Base-by-base conservation (phyloP, 768 basidiomycete genomes). In the Ramaria rubella region DNA sequence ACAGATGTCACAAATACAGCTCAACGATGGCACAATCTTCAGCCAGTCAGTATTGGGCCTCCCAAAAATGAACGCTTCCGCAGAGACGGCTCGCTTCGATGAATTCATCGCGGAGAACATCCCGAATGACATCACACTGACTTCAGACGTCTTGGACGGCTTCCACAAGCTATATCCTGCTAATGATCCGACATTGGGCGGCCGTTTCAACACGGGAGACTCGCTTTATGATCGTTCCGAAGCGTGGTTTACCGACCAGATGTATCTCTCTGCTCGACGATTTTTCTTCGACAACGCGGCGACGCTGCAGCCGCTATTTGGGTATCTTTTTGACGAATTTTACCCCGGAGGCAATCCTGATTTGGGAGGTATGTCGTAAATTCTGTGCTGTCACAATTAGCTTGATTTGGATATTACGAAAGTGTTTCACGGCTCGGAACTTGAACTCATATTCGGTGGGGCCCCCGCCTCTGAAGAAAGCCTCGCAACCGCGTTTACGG, bases 221-320 rank as follows among this genome's bases (percentile, higher is more conserved):
- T 77, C 76, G 6, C 68, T 84, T 5, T 84, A 79, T 53, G 82
- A 84, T 60, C 66, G 82, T 38, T 76, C 72, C 0, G 76, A 67
- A 42, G 71, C 81, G 0, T 84, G 79, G 77, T 85, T 82, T 60
- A 79, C 78, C 1, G 80, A 79, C 58, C 68, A 74, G 51, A 82
- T 82, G 78, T 85, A 73, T 64, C 68, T 83, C 30, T 71, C 76
- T 0, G 72, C 79, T 0, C 63, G 81, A 31, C 69, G 81, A 34
- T 67, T 76, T 48, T 78, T 83, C 52, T 77, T 80, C 57, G 68
- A 76, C 23, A 69, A 76, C 38, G 81, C 75, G 1, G 73, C 81
- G 3, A 59, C 71, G 0, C 59, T 71, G 24, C 80, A 81, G 59
- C 74, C 76, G 0, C 73, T 77, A 61, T 84, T 75, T 64, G 78